Evolutionary conservation across 371 early-diverging fungal species (phyloP).

Genomic region (Cladochytrium tenue): DNA sequence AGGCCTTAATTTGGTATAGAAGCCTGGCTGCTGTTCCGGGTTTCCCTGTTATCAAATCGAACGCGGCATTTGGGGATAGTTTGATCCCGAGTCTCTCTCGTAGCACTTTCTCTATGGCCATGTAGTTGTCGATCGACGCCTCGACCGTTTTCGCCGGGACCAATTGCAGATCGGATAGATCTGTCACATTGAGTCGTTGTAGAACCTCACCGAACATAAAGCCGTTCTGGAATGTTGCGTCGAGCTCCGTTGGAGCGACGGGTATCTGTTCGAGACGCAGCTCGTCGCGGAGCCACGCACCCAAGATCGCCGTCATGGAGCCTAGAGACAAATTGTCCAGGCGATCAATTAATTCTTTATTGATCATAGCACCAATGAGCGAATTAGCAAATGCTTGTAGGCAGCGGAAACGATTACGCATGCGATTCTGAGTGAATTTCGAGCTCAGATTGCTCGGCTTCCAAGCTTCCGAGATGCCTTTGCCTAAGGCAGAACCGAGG

Average conservation of each 20-base stretch:
- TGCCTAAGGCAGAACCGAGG: too few relatives aligned
- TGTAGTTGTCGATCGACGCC: slow-evolving; percentile 39
- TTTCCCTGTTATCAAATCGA: slow-evolving; percentile 44
- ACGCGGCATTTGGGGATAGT: slow-evolving; percentile 36
- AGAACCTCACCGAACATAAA: slow-evolving; percentile 41
- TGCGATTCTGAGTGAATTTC: too few relatives aligned
- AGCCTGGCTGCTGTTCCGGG: slow-evolving; percentile 45
- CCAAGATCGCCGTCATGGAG: slow-evolving; percentile 46
- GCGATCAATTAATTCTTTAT: too few relatives aligned
- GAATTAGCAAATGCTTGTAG: too few relatives aligned
- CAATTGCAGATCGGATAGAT: background rate
- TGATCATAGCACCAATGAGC: too few relatives aligned
- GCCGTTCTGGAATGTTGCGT: slow-evolving; percentile 37
- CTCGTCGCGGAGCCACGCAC: slow-evolving; percentile 36
- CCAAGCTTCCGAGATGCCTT: too few relatives aligned
- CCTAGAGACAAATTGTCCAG: too few relatives aligned
- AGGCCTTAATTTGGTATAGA: slow-evolving; percentile 45
- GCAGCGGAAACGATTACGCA: too few relatives aligned
- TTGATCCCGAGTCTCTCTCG: slow-evolving; percentile 41
- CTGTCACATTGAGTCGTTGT: slow-evolving; percentile 17
- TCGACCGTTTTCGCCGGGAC: slow-evolving; percentile 18
- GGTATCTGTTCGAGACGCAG: slow-evolving; percentile 24
- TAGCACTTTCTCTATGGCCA: slow-evolving; percentile 36
- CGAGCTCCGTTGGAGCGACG: slow-evolving; percentile 31
- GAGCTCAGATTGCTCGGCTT: too few relatives aligned